Percentiles rank a stretch among this genome's conserved stretches.
phyloP scores from a whole-genome alignment of 371 early-diverging fungal species.

The Mucor velutinosus region DNA sequence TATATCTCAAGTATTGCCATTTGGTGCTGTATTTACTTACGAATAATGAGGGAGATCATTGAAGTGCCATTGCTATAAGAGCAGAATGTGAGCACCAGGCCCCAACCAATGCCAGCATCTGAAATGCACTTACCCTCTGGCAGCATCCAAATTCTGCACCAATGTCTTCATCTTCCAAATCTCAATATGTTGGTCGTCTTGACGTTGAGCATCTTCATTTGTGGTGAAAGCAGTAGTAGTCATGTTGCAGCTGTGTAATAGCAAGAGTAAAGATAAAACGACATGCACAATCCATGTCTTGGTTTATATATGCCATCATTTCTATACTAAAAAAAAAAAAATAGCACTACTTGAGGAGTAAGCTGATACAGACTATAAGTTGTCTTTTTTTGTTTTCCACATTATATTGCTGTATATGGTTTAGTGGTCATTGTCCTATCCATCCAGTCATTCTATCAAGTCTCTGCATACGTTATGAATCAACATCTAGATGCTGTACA shows the following conservation, averaged over 20 bases:
- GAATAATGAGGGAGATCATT: constrained; percentile 99
- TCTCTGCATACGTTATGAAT: too few relatives aligned
- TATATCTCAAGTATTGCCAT: too few relatives aligned
- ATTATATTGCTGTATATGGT: neutral
- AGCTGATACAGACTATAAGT: neutral
- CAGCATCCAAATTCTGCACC: constrained; percentile 94
- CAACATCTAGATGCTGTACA: too few relatives aligned
- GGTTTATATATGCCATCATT: neutral
- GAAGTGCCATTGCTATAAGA: constrained; percentile 96
- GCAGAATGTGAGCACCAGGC: neutral
- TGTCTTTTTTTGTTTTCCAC: neutral
- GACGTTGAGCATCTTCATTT: neutral
- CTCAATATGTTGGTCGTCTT: constrained; percentile 78
- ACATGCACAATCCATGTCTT: neutral
- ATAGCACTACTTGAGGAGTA: neutral
- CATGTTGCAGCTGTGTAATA: neutral
- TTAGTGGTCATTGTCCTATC: neutral
- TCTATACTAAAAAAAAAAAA: neutral
- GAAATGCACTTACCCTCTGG: constrained; percentile 77
- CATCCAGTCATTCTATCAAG: neutral
- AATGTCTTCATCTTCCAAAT: constrained; percentile 98
- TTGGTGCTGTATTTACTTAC: constrained; percentile 35
- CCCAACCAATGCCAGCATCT: too few relatives aligned
- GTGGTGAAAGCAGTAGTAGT: neutral
- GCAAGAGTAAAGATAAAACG: neutral